Conservation (phyloP, 768 basidiomycete species). For the Termitomyces sp. region DNA sequence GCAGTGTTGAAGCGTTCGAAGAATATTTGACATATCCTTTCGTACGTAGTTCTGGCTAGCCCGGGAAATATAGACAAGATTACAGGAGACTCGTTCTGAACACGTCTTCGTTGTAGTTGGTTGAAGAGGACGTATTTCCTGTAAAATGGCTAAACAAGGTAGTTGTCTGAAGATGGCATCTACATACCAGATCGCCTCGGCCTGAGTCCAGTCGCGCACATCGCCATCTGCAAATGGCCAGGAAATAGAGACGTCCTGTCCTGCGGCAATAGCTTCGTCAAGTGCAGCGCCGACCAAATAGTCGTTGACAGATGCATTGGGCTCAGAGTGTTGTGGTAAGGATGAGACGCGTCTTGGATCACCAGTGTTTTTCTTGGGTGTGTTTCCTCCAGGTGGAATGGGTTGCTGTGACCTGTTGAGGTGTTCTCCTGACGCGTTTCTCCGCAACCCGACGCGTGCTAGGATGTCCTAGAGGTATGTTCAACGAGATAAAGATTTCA, state of each 20-base stretch:
- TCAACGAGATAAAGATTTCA: background rate
- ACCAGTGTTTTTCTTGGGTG: slow-evolving; percentile 19
- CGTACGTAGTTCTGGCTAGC: slow-evolving; percentile 61
- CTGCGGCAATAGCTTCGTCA: slow-evolving; percentile 72
- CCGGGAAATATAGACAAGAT: slow-evolving; percentile 65
- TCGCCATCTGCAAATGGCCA: slow-evolving; percentile 80
- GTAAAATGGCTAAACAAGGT: slow-evolving; percentile 2
- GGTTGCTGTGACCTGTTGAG: slow-evolving; percentile 20
- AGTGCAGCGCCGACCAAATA: slow-evolving; percentile 80
- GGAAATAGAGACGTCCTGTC: slow-evolving; percentile 66
- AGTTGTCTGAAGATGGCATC: background rate
- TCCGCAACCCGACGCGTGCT: slow-evolving; percentile 76
- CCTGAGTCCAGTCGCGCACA: slow-evolving; percentile 74
- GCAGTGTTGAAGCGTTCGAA: slow-evolving; percentile 93
- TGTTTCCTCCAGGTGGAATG: slow-evolving; percentile 12
- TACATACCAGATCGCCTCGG: slow-evolving; percentile 83
- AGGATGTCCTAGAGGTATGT: slow-evolving; percentile 52
- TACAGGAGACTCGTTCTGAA: slow-evolving; percentile 84
- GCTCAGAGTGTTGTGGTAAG: slow-evolving; percentile 32
- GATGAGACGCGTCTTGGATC: slow-evolving; percentile 45
- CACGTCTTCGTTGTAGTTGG: slow-evolving; percentile 67
- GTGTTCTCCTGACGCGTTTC: slow-evolving; percentile 29
- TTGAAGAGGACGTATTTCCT: slow-evolving; percentile 86
- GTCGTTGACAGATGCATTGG: slow-evolving; percentile 57
- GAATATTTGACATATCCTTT: slow-evolving; percentile 75